Conservation (phyloP, 176 grass and related monocot genomes). For the Aegilops umbellulata region DNA sequence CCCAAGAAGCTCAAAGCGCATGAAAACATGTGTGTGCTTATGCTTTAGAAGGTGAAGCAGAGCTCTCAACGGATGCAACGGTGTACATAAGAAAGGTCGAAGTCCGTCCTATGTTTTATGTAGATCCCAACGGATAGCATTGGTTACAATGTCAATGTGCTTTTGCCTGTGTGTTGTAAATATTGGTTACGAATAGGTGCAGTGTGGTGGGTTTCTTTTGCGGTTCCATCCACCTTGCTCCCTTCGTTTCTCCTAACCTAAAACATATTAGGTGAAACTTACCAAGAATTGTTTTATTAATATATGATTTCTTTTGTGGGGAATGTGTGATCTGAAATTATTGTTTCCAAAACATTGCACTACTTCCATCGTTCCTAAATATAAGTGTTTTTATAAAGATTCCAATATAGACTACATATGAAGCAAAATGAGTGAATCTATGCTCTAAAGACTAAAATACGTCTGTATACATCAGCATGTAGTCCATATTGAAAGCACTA, state of each 20-base stretch:
- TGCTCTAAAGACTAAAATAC: too few relatives aligned
- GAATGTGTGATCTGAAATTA: not conserved
- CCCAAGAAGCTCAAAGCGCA: not conserved
- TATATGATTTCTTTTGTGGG: not conserved
- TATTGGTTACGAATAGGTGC: conserved; percentile 27
- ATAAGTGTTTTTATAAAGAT: too few relatives aligned
- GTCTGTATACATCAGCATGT: too few relatives aligned
- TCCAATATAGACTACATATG: too few relatives aligned
- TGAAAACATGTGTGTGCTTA: not conserved
- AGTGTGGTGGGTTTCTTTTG: conserved; percentile 12
- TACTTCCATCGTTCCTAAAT: too few relatives aligned
- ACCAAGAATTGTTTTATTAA: not conserved
- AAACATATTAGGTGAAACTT: not conserved
- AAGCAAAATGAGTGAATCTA: too few relatives aligned
- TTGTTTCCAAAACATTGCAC: too few relatives aligned
- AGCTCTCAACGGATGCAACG: conserved; percentile 24
- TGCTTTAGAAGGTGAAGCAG: not conserved
- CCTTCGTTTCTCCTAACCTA: not conserved
- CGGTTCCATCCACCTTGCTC: not conserved
- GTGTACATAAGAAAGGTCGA: conserved; percentile 10
- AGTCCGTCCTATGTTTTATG: not conserved
- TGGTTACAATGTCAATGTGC: not conserved
- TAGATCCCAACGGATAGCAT: not conserved
- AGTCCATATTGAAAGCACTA: too few relatives aligned
- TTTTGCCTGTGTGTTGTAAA: conserved; percentile 34